Percentiles rank a stretch among this genome's conserved stretches.
Conservation (phyloP, 768 basidiomycete genomes). For the Podaxis sp. region DNA sequence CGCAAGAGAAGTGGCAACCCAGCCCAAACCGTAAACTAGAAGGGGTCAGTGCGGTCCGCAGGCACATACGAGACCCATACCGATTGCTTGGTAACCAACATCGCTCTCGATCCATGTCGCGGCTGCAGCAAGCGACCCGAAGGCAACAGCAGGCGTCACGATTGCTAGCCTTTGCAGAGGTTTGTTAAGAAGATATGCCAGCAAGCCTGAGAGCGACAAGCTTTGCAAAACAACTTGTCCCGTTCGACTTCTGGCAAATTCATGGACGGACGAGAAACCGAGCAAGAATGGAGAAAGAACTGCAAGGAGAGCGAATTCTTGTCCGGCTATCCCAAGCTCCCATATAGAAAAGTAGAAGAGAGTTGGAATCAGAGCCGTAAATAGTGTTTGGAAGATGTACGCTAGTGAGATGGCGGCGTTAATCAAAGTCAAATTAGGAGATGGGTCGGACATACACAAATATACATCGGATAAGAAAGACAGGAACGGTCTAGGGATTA, state of each 20-base stretch:
- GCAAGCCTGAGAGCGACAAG: constrained; percentile 12
- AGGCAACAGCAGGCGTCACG: constrained; percentile 9
- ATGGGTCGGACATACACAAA: constrained; percentile 45
- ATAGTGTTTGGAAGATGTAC: constrained; percentile 80
- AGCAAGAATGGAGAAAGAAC: constrained; percentile 71
- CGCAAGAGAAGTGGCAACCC: constrained; percentile 62
- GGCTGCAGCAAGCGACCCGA: constrained; percentile 1
- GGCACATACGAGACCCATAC: constrained; percentile 21
- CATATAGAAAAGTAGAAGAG: constrained; percentile 93
- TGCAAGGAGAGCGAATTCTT: constrained; percentile 72
- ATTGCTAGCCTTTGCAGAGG: constrained; percentile 13
- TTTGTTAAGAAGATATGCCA: constrained; percentile 13
- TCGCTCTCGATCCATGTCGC: constrained; percentile 15
- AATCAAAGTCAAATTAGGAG: constrained; percentile 11
- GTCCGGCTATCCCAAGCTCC: constrained; percentile 82
- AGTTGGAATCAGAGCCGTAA: constrained; percentile 74
- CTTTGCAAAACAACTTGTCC: constrained; percentile 15
- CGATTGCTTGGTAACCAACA: constrained; percentile 47
- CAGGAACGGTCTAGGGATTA: constrained; percentile 1
- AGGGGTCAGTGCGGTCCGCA: background rate
- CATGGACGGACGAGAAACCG: constrained; percentile 30
- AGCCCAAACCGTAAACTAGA: constrained; percentile 63
- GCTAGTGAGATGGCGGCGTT: constrained; percentile 37
- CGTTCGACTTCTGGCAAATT: constrained; percentile 6
- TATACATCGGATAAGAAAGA: constrained; percentile 45